A percentile compares a stretch with the other conserved stretches of the same genome.
Conservation (phyloP, 441 rosid species). For the Adansonia madagascariensis region DNA sequence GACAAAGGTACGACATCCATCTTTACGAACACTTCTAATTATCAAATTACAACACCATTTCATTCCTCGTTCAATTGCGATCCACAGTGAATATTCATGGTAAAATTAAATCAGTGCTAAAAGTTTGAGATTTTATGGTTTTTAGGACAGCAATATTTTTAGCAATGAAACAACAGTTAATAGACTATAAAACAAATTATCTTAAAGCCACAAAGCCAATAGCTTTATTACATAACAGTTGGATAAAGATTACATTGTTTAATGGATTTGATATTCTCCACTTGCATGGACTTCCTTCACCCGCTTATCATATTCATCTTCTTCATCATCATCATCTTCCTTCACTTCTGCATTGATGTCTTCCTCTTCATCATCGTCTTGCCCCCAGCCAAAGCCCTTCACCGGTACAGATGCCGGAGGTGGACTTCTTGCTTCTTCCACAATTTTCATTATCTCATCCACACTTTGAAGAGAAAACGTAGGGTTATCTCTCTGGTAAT, state of each 20-base stretch:
- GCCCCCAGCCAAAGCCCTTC: conserved; percentile 67
- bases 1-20: neutral
- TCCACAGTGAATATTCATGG: conserved; percentile 1
- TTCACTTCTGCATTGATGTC: conserved; percentile 61
- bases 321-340: conserved; percentile 63
- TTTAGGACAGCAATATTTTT: neutral
- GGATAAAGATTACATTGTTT: conserved; percentile 12
- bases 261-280: conserved; percentile 60
- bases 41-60: neutral
- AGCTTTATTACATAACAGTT: neutral
- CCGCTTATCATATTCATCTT: conserved; percentile 88
- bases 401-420: conserved; percentile 49
- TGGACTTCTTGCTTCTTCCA: conserved; percentile 76
- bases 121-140: neutral
- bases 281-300: conserved; percentile 84
- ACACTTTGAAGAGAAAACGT: conserved; percentile 72
- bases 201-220: neutral
- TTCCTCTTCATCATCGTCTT: conserved; percentile 58
- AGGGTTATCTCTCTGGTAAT: conserved; percentile 67
- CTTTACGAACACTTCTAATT: neutral
- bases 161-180: neutral
- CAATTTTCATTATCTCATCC: conserved; percentile 90
- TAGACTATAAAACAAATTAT: neutral
- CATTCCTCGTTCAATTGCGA: neutral
- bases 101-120: neutral